A percentile compares a stretch with the other conserved stretches of the same genome.
Evolutionary conservation across 495 filamentous ascomycete genomes (phyloP).

Genomic region (Neurospora sp.): DNA sequence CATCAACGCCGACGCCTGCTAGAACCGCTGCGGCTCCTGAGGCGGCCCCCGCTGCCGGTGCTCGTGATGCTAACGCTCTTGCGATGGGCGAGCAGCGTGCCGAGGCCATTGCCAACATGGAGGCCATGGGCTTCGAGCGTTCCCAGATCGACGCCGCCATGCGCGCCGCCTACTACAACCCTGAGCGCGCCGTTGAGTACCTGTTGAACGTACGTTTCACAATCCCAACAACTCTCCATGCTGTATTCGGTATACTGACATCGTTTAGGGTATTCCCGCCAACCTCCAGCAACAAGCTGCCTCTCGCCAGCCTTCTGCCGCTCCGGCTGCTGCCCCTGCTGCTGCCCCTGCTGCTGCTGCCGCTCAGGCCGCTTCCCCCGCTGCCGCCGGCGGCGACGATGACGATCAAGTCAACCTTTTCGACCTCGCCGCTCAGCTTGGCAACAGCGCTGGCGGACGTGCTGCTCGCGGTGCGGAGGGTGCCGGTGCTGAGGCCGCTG

Average conservation of each 20-base stretch:
- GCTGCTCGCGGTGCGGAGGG: slow-evolving; percentile 20
- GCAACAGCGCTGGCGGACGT: slow-evolving; percentile 43
- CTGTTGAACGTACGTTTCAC: slow-evolving; percentile 61
- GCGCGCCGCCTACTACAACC: slow-evolving; percentile 93
- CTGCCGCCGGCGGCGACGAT: slow-evolving; percentile 42
- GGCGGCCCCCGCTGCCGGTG: slow-evolving; percentile 25
- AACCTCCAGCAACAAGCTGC: slow-evolving; percentile 49
- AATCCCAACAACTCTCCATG: neutral
- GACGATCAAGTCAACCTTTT: slow-evolving; percentile 81
- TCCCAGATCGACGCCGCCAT: slow-evolving; percentile 84
- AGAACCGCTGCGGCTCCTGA: slow-evolving; percentile 31
- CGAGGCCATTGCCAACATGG: slow-evolving; percentile 87
- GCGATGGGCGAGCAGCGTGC: slow-evolving; percentile 75
- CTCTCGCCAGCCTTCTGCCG: slow-evolving; percentile 24
- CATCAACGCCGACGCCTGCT: slow-evolving; percentile 12
- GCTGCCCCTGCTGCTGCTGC: slow-evolving; percentile 22
- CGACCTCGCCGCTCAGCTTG: slow-evolving; percentile 74
- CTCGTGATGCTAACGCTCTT: slow-evolving; percentile 63
- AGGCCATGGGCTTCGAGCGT: slow-evolving; percentile 87
- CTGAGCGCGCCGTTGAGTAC: slow-evolving; percentile 94
- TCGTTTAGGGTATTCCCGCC: slow-evolving; percentile 81
- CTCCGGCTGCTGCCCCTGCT: slow-evolving; percentile 25
- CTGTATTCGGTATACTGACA: slow-evolving; percentile 73
- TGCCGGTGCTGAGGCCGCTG: slow-evolving; percentile 30
- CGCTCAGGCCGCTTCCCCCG: slow-evolving; percentile 24